Evolutionary conservation across 1,284 basidiomycete species (phyloP), one percentile per base, ranked within the genome.

Genomic region (Ustilago loliicola): DNA sequence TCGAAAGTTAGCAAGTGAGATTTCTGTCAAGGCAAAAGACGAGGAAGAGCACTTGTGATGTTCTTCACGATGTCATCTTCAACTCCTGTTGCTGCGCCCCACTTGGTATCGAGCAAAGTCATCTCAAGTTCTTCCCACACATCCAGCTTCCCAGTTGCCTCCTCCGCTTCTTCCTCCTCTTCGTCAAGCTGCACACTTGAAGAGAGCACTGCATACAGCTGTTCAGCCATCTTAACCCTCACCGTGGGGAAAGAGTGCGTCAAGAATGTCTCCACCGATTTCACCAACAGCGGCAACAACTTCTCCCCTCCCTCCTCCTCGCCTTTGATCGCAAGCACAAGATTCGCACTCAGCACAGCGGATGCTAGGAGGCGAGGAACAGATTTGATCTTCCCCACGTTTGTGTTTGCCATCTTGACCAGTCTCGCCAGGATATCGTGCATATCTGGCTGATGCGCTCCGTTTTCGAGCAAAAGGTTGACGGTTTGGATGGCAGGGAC

Each of bases 391-490:
- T 55, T 64, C 6, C 9, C 54, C 17, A 63, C 58, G 7, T 61
- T 64, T 13, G 62, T 62, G 1, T 50, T 57, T 3, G 56, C 55
- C 68, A 80, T 72, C 45, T 55, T 61, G 13, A 66, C 40, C 2
- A 72, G n/a, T 4, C 69, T 30, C 0, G 29, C 23, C 3, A 78
- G 40, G 1, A 50, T 29, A 0, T 42, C 42, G 1, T 45, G 34
- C 1, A 57, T 23, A 8, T 25, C 27, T 0, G n/a, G 3, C 0
- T 59, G 34, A 15, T 23, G 25, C 3, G 66, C 66, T 1, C 69
- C 81, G 25, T 68, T 66, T 21, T 84, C 82, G 51, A 84, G 59
- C 4, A 84, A 34, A 19, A 80, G 66, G 17, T 69, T 74, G 13
- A 72, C 59, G 2, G 78, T 74, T 19, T 53, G 38, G 0, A 83